phyloP scores from a whole-genome alignment of 2,329 filamentous ascomycete species.

The Cercospora brassicicola region DNA sequence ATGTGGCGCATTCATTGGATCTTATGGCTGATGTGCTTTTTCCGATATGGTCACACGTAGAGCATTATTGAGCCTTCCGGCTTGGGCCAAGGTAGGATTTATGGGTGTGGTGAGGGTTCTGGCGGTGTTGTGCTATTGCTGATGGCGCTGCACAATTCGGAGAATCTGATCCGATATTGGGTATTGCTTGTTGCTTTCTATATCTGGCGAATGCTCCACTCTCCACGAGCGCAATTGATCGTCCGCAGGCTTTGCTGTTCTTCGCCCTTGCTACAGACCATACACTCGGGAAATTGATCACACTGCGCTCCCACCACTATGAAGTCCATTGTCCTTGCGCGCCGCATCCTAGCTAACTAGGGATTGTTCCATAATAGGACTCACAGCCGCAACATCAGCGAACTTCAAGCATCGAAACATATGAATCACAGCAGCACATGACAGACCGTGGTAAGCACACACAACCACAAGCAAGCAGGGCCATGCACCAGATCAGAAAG shows the following conservation, averaged over 20 bases:
- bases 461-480: too few species aligned
- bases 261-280: not conserved
- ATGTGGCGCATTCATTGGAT: not conserved
- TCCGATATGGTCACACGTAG: not conserved
- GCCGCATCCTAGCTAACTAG: too few species aligned
- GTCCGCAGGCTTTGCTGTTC: not conserved
- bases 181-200: not conserved
- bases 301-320: not conserved
- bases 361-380: too few species aligned
- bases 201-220: not conserved
- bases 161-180: not conserved
- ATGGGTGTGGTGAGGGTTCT: not conserved
- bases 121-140: not conserved
- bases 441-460: too few species aligned
- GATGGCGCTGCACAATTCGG: not conserved
- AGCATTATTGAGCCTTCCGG: not conserved
- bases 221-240: not conserved
- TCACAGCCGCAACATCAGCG: too few species aligned
- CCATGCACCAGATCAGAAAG: too few species aligned
- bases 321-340: too few species aligned
- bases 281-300: not conserved
- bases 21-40: not conserved
- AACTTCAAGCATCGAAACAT: too few species aligned
- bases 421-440: too few species aligned
- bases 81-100: not conserved